Evolutionary conservation across 805 yeast species (phyloP).

Genomic region (Metschnikowia hibisci): DNA sequence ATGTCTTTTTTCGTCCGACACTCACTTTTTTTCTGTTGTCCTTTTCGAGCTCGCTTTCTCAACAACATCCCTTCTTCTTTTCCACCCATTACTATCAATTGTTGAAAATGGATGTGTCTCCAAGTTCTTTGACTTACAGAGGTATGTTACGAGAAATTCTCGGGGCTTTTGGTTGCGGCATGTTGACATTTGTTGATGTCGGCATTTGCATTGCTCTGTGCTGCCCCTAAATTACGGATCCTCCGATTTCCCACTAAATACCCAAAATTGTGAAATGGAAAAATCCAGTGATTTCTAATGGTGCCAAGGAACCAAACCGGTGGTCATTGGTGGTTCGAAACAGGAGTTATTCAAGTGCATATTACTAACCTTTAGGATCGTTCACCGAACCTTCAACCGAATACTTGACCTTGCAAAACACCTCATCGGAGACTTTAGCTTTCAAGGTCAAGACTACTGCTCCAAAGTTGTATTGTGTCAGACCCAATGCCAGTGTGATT

Average conservation of each 20-base stretch:
- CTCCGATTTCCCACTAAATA: too few species aligned
- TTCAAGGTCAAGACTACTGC: conserved; percentile 98
- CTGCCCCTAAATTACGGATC: too few species aligned
- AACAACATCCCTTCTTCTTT: conserved; percentile 3
- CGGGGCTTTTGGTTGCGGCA: background rate
- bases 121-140: conserved; percentile 68
- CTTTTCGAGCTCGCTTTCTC: conserved; percentile 6
- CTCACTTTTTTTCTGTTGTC: conserved; percentile 5
- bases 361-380: conserved; percentile 51
- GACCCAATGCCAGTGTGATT: conserved; percentile 87
- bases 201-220: too few species aligned
- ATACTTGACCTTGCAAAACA: conserved; percentile 51
- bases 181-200: background rate
- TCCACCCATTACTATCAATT: conserved; percentile 3
- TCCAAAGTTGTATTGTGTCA: conserved; percentile 90
- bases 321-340: too few species aligned
- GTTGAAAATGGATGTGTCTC: conserved; percentile 62
- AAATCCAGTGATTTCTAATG: too few species aligned
- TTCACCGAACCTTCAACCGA: conserved; percentile 70
- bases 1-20: background rate
- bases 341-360: too few species aligned
- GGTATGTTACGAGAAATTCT: conserved; percentile 49
- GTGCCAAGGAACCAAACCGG: too few species aligned
- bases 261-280: too few species aligned
- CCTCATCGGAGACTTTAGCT: conserved; percentile 59